Base-by-base conservation (phyloP, 164 flowering plant genomes). In the Annona squamosa region DNA sequence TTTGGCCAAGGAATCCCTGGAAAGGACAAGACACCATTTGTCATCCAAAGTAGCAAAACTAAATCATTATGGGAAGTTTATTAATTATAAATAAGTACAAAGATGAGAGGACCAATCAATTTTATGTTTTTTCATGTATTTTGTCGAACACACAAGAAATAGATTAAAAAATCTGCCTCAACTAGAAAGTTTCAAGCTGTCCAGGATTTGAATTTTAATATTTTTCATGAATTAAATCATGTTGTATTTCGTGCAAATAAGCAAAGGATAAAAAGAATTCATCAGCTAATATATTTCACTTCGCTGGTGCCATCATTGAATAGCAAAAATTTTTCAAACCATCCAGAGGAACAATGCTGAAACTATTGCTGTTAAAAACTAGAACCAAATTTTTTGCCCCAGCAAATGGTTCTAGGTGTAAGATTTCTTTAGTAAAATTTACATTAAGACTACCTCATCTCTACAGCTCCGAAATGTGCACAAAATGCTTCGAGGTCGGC, bases 1-100 rank as follows among this genome's bases (percentile, higher is more conserved):
- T 76, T 79, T 86, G 76, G 73, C 67, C 75, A 91, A 76, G 63
- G 77, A 77, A 73, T 86, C 82, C 81, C 98, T 92, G 90, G 68
- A 77, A 72, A 4, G 9, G 71, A 67, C 43, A 64, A 43, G 67
- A 26, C 37, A 26, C 37, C 13, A 63, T 19, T 64, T 43, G 37
- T 64, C 42, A 64, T 10, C 67, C 66, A 3, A 64, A 6, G 42
- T n/a, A 63, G 65, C 16, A 16, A 7, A 56, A 16, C 16, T 6
- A 56, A 16, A 56, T 1, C 7, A 56, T 26, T 26, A 26, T 26
- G 13, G 59, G 59, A 52, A 19, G 26, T 63, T n/a, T n/a, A 63
- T 63, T 17, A 63, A 63, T 63, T 63, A 19, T 52, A 52, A 52
- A 52, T 9, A 5, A 52, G 59, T 52, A 52, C 7, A 52, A 10